Percentiles rank a stretch among this genome's conserved stretches.
Evolutionary conservation across 164 flowering plant genomes (phyloP).

Genomic region (Vitis riparia): DNA sequence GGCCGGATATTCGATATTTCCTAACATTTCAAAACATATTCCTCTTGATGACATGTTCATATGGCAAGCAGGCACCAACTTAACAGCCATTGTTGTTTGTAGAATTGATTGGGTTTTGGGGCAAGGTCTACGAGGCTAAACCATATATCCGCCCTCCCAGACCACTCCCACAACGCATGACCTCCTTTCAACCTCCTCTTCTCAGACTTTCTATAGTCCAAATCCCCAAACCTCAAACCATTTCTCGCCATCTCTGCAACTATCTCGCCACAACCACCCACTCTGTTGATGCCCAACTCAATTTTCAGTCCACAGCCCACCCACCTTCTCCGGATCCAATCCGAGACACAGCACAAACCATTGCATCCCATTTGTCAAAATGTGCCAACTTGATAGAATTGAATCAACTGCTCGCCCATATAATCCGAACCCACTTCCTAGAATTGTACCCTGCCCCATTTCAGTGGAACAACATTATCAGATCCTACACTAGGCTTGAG

Average conservation of each 20-base stretch:
- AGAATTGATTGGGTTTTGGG: too few species aligned
- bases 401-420: constrained; percentile 33
- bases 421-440: constrained; percentile 39
- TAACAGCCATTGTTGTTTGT: too few species aligned
- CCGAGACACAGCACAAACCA: constrained; percentile 18
- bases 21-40: too few species aligned
- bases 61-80: too few species aligned
- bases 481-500: constrained; percentile 43
- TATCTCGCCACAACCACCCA: constrained; percentile 2
- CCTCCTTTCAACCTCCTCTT: neutral
- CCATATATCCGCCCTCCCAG: too few species aligned
- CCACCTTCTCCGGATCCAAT: neutral
- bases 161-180: too few species aligned
- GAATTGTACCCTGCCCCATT: constrained; percentile 28
- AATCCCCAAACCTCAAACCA: neutral
- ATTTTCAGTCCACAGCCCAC: neutral
- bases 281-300: neutral
- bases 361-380: constrained; percentile 31
- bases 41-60: too few species aligned
- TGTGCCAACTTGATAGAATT: constrained; percentile 33
- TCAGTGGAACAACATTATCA: constrained; percentile 56
- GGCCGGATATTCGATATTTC: too few species aligned
- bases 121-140: too few species aligned
- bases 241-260: constrained; percentile 11
- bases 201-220: constrained; percentile 4